Percentiles rank a stretch among this genome's conserved stretches.
phyloP scores from a whole-genome alignment of 768 basidiomycete species.

The Roridomyces roridus region DNA sequence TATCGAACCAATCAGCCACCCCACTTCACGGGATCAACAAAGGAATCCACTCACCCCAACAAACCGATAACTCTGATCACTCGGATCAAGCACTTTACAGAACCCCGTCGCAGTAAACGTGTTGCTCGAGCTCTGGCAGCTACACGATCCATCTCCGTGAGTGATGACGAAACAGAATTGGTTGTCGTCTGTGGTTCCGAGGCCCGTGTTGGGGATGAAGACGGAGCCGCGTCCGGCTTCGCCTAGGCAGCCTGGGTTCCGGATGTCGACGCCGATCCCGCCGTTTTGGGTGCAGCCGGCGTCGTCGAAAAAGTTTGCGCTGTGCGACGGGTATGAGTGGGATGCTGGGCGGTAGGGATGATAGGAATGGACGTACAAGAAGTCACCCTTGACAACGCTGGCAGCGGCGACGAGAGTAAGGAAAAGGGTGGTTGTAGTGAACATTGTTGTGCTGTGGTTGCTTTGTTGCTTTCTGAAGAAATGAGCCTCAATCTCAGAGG shows the following conservation, averaged over 20 bases:
- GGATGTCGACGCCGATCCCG: too few relatives aligned
- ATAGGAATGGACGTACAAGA: conserved; percentile 17
- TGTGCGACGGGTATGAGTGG: not conserved
- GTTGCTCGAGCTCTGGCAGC: conserved; percentile 12
- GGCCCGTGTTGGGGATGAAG: conserved; percentile 13
- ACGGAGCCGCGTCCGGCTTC: too few relatives aligned
- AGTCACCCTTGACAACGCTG: conserved; percentile 14
- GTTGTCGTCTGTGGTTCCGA: conserved; percentile 12
- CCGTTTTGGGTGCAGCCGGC: conserved; percentile 6
- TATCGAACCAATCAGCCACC: conserved; percentile 8
- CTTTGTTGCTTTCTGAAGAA: too few relatives aligned
- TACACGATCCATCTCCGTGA: conserved; percentile 14
- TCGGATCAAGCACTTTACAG: too few relatives aligned
- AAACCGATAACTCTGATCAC: too few relatives aligned
- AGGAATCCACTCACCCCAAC: too few relatives aligned
- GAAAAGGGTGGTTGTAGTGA: conserved; percentile 12
- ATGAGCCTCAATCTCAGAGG: too few relatives aligned
- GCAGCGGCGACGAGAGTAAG: conserved; percentile 11
- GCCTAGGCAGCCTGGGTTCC: too few relatives aligned
- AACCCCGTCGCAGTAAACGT: conserved; percentile 10
- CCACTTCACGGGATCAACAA: too few relatives aligned
- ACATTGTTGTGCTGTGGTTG: conserved; percentile 11
- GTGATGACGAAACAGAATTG: too few relatives aligned
- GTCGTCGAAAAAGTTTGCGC: conserved; percentile 18
- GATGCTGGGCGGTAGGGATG: not conserved